Percentiles rank a stretch among this genome's conserved stretches.
These are phyloP conservation scores for Ascocoryne sarcoides DNA, from an alignment of 2,329 filamentous ascomycete genomes.

Conservation along the genomic window DNA sequence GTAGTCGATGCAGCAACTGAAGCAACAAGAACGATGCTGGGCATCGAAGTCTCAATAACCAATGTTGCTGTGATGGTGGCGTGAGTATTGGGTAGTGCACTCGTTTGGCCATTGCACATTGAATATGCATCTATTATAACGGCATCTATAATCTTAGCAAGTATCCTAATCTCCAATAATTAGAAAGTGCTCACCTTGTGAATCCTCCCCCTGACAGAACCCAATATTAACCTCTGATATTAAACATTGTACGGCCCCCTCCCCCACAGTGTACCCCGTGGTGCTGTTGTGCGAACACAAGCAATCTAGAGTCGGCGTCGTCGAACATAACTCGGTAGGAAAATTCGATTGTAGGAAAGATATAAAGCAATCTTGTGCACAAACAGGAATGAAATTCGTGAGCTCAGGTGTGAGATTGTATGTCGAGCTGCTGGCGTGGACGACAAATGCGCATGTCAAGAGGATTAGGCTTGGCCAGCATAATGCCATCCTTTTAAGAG, in stretches of 20 bases:
- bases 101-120: conserved; percentile 46
- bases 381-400: conserved; percentile 31
- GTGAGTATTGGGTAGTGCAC: conserved; percentile 49
- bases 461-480: conserved; percentile 25
- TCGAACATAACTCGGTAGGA: conserved; percentile 38
- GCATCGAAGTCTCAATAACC: conserved; percentile 32
- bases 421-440: conserved; percentile 14
- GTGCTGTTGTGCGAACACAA: conserved; percentile 52
- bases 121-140: conserved; percentile 42
- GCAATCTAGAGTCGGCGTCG: conserved; percentile 46
- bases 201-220: conserved; percentile 41
- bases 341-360: conserved; percentile 56
- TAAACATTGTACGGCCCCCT: conserved; percentile 61
- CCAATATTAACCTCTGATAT: conserved; percentile 42
- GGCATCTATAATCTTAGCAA: conserved; percentile 27
- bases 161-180: neutral
- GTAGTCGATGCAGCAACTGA: conserved; percentile 15
- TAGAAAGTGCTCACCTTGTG: conserved; percentile 13
- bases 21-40: conserved; percentile 28
- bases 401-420: conserved; percentile 21
- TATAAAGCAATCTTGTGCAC: conserved; percentile 52
- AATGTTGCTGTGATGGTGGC: conserved; percentile 49
- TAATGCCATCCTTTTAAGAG: conserved; percentile 25
- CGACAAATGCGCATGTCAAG: conserved; percentile 19
- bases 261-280: conserved; percentile 61